These are phyloP conservation scores for Theileria annulata DNA, from an alignment of 169 alveolate genomes.

Conservation along the genomic window DNA sequence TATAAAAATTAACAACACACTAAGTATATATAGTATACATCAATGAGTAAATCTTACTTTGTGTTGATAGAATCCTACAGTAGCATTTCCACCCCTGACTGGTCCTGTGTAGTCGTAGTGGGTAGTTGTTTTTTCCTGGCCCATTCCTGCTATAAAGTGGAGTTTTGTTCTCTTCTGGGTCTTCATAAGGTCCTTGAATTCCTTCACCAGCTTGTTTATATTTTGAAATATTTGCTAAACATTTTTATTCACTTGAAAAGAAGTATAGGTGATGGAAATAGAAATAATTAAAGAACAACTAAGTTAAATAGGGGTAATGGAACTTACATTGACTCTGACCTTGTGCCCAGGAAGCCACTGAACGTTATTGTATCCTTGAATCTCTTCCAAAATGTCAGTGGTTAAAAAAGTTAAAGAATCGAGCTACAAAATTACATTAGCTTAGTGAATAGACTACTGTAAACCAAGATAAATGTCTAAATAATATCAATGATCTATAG, in stretches of 20 bases:
- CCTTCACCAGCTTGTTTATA: conserved; percentile 52
- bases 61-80: conserved; percentile 11
- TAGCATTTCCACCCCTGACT: conserved; percentile 3
- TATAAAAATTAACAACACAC: neutral
- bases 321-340: conserved; percentile 76
- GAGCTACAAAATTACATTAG: conserved; percentile 23
- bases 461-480: neutral
- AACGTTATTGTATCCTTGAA: conserved; percentile 82
- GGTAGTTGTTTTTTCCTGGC: conserved; percentile 5
- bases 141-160: conserved; percentile 11
- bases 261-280: neutral
- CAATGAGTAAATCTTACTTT: conserved; percentile 9
- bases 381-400: conserved; percentile 83
- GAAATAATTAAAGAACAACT: neutral
- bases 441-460: neutral
- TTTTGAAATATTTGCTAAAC: conserved; percentile 59
- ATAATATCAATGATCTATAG: no score
- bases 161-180: conserved; percentile 33
- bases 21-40: neutral
- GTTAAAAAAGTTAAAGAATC: conserved; percentile 82
- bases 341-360: conserved; percentile 90
- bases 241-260: neutral
- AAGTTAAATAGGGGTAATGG: conserved; percentile 17
- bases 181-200: conserved; percentile 49
- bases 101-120: conserved; percentile 9